Conservation (phyloP, 1,284 basidiomycete genomes). For the Ustilago nuda region DNA sequence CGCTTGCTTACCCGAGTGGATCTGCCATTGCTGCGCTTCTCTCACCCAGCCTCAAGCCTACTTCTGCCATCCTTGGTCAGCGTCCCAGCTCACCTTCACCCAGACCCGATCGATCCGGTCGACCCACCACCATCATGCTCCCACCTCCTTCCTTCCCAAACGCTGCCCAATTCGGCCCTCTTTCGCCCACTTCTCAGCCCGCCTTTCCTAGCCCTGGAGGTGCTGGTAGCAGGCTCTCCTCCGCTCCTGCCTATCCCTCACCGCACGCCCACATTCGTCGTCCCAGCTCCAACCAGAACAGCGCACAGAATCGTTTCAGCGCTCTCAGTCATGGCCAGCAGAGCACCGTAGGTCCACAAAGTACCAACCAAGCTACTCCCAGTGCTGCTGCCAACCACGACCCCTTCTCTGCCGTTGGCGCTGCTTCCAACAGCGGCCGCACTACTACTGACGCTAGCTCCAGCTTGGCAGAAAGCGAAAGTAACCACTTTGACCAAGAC, state of each 20-base stretch:
- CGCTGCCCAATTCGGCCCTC: slow-evolving; percentile 17
- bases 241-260: slow-evolving; percentile 49
- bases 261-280: slow-evolving; percentile 58
- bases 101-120: slow-evolving; percentile 45
- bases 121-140: slow-evolving; percentile 55
- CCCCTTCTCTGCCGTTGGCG: slow-evolving; percentile 42
- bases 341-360: slow-evolving; percentile 38
- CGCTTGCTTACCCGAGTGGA: slow-evolving; percentile 17
- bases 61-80: slow-evolving; percentile 26
- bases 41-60: slow-evolving; percentile 35
- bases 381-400: slow-evolving; percentile 23
- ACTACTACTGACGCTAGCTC: slow-evolving; percentile 38
- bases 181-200: slow-evolving; percentile 38
- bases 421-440: slow-evolving; percentile 26
- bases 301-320: slow-evolving; percentile 34
- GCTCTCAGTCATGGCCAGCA: slow-evolving; percentile 41
- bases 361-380: slow-evolving; percentile 22
- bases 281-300: slow-evolving; percentile 24
- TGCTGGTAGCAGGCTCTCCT: slow-evolving; percentile 17
- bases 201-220: slow-evolving; percentile 42
- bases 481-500: slow-evolving; percentile 31
- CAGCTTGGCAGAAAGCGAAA: slow-evolving; percentile 51
- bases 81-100: slow-evolving; percentile 49
- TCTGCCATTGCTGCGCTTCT: slow-evolving; percentile 21
- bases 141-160: slow-evolving; percentile 43